Conservation (phyloP, 1,139 yeast species). For the Saccharomyces hybrid region DNA sequence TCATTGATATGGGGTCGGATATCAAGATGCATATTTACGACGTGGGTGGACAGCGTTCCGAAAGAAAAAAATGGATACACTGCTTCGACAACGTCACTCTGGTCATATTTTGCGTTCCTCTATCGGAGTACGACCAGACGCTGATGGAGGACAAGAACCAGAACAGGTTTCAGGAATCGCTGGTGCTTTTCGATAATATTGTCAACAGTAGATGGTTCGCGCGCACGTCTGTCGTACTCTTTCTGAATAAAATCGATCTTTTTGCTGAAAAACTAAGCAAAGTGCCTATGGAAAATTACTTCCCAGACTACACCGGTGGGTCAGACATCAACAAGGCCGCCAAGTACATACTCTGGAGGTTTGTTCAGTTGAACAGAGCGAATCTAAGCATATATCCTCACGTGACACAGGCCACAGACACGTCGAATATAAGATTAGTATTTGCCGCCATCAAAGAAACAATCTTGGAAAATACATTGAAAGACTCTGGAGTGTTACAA, state of each 20-base stretch:
- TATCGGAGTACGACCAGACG: constrained; percentile 85
- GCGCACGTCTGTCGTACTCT: constrained; percentile 74
- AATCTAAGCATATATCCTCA: constrained; percentile 81
- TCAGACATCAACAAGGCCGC: constrained; percentile 88
- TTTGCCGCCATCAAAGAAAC: constrained; percentile 91
- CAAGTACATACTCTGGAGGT: constrained; percentile 85
- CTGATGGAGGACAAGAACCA: constrained; percentile 70
- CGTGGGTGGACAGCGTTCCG: constrained; percentile 92
- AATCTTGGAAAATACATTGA: constrained; percentile 71
- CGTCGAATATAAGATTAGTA: constrained; percentile 77
- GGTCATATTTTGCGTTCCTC: constrained; percentile 82
- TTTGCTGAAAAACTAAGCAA: constrained; percentile 77
- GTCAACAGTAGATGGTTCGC: constrained; percentile 93
- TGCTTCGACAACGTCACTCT: constrained; percentile 89
- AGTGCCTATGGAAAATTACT: constrained; percentile 74
- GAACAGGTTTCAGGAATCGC: constrained; percentile 78
- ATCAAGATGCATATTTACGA: constrained; percentile 77
- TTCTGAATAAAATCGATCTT: constrained; percentile 82
- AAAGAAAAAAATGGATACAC: constrained; percentile 91
- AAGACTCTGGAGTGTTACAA: constrained; percentile 74
- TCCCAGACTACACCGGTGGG: constrained; percentile 90
- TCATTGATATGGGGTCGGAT: constrained; percentile 61
- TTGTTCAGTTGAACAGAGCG: constrained; percentile 76
- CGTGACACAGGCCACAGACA: constrained; percentile 91
- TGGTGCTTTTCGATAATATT: constrained; percentile 80